A percentile compares a stretch with the other conserved stretches of the same genome.
These are phyloP conservation scores for Diplodia intermedia DNA, from an alignment of 2,329 filamentous ascomycete genomes.

Conservation along the genomic window DNA sequence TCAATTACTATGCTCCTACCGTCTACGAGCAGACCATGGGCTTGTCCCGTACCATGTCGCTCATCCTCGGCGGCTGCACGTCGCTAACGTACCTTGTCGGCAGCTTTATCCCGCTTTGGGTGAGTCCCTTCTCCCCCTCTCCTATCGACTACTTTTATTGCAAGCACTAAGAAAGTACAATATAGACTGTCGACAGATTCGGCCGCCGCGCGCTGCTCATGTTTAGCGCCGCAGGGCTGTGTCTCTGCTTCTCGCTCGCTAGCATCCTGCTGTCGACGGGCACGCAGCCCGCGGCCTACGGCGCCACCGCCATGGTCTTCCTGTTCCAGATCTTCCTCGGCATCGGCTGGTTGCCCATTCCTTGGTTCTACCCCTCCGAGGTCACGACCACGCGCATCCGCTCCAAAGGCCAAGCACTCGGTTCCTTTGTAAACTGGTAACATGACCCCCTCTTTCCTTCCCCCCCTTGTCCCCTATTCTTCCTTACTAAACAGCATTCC, in stretches of 20 bases:
- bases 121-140: background rate
- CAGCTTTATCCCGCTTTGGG: constrained; percentile 49
- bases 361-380: constrained; percentile 55
- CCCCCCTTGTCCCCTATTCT: too few relatives aligned
- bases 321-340: constrained; percentile 56
- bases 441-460: background rate
- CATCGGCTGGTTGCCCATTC: constrained; percentile 53
- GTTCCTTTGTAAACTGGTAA: constrained; percentile 36
- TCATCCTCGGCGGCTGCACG: constrained; percentile 59
- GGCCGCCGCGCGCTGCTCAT: constrained; percentile 53
- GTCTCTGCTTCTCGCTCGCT: constrained; percentile 52
- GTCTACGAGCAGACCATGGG: constrained; percentile 51
- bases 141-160: too few relatives aligned
- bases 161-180: constrained; percentile 18
- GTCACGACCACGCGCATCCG: constrained; percentile 52
- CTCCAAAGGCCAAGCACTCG: constrained; percentile 51
- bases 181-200: constrained; percentile 50
- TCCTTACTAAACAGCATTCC: background rate
- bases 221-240: constrained; percentile 51
- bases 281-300: constrained; percentile 46
- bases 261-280: constrained; percentile 49
- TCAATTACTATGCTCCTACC: constrained; percentile 52
- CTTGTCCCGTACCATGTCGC: constrained; percentile 56
- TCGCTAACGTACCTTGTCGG: constrained; percentile 51
- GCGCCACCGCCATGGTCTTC: constrained; percentile 54